phyloP scores from a whole-genome alignment of 768 basidiomycete genomes.

The Tricholoma hemisulphureum region DNA sequence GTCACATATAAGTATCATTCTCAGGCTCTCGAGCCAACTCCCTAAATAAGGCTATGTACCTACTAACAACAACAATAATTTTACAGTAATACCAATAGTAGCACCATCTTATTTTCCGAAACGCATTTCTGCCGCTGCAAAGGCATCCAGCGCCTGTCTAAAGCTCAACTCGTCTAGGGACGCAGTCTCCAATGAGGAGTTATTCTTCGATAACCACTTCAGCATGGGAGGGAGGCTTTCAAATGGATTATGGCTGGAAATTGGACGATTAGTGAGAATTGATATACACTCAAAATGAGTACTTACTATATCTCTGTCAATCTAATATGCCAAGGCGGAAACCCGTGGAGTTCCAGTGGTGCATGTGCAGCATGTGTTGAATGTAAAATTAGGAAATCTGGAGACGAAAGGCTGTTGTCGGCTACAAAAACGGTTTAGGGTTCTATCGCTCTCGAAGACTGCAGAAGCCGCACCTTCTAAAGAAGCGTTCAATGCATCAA shows the following conservation, averaged over 20 bases:
- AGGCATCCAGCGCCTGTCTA: constrained; percentile 71
- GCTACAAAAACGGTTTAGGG: constrained; percentile 33
- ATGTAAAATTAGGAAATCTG: constrained; percentile 79
- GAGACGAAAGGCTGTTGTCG: constrained; percentile 55
- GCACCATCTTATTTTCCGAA: constrained; percentile 58
- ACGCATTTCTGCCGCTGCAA: constrained; percentile 71
- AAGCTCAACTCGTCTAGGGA: constrained; percentile 57
- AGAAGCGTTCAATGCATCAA: constrained; percentile 44
- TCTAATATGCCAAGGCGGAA: constrained; percentile 84
- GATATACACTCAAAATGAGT: background rate
- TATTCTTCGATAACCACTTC: background rate
- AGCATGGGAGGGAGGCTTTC: background rate
- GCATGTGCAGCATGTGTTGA: constrained; percentile 41
- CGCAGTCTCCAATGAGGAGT: constrained; percentile 9
- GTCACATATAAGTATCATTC: too few relatives aligned
- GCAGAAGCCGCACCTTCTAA: constrained; percentile 54
- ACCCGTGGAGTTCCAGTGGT: constrained; percentile 69
- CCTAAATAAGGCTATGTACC: background rate
- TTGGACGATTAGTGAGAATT: background rate
- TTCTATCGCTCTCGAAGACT: background rate
- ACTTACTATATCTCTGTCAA: constrained; percentile 78
- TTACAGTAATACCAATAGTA: constrained; percentile 8
- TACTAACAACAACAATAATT: background rate
- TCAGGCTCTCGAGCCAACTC: too few relatives aligned
- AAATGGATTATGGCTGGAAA: constrained; percentile 30